phyloP scores from a whole-genome alignment of 2,329 filamentous ascomycete species.

The Metarhizium rileyi region DNA sequence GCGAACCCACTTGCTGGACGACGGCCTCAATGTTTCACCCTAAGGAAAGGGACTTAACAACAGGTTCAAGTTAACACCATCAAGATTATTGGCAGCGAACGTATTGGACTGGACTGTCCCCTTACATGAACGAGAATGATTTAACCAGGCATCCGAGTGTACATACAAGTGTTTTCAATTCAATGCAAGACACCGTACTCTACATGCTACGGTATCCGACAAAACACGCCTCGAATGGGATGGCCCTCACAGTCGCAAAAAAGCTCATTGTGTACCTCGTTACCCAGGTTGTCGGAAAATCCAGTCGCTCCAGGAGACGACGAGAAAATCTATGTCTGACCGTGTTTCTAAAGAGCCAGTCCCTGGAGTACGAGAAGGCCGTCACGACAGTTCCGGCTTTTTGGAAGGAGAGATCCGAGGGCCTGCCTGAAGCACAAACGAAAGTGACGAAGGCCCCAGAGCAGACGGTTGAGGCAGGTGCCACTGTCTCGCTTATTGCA shows the following conservation, averaged over 20 bases:
- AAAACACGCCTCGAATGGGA: neutral
- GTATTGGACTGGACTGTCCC: neutral
- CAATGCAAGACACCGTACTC: too few species aligned
- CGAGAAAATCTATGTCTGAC: too few species aligned
- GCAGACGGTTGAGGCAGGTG: neutral
- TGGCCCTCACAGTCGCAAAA: neutral
- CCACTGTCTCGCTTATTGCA: neutral
- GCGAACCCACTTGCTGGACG: neutral
- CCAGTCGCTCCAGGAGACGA: too few species aligned
- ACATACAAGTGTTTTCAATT: too few species aligned
- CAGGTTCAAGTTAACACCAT: neutral
- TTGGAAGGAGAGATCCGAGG: neutral
- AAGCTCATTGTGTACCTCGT: neutral
- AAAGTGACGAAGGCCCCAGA: neutral
- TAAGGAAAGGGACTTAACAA: neutral
- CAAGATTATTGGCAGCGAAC: neutral
- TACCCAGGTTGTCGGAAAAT: neutral
- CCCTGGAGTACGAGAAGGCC: neutral
- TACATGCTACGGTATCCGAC: too few species aligned
- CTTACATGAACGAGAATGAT: neutral
- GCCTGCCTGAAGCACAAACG: neutral
- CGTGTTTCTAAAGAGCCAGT: too few species aligned
- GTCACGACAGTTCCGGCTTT: neutral
- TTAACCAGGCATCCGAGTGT: neutral
- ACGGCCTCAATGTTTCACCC: neutral